These are phyloP conservation scores for Linum tenue DNA, from an alignment of 345 rosid genomes.

Conservation along the genomic window DNA sequence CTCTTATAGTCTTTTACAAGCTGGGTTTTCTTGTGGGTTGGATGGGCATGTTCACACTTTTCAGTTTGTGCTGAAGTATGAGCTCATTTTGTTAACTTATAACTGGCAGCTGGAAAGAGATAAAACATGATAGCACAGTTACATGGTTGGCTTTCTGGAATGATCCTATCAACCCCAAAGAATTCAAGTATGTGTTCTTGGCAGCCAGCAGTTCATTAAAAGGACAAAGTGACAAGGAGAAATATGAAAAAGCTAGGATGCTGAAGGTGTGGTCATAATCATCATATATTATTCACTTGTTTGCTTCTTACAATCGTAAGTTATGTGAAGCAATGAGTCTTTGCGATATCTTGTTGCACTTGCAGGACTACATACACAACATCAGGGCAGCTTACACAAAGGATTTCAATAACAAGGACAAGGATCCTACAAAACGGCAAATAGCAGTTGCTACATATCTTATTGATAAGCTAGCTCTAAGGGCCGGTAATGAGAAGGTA, in stretches of 20 bases:
- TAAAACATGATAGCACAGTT: slow-evolving; percentile 93
- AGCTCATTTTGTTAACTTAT: slow-evolving; percentile 16
- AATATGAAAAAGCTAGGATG: slow-evolving; percentile 96
- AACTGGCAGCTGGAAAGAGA: slow-evolving; percentile 87
- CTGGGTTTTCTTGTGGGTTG: background rate
- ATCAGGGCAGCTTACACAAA: slow-evolving; percentile 83
- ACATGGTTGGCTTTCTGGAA: slow-evolving; percentile 99
- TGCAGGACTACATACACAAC: slow-evolving; percentile 64
- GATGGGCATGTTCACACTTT: background rate
- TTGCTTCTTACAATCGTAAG: background rate
- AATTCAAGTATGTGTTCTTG: slow-evolving; percentile 93
- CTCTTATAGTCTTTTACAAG: slow-evolving; percentile 4
- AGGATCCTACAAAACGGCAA: slow-evolving; percentile 62
- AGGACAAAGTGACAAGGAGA: slow-evolving; percentile 96
- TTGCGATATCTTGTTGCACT: slow-evolving; percentile 25
- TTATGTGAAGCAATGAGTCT: slow-evolving; percentile 2
- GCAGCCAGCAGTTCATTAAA: slow-evolving; percentile 96
- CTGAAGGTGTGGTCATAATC: slow-evolving; percentile 46
- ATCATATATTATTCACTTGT: background rate
- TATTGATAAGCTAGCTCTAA: slow-evolving; percentile 92
- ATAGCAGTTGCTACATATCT: slow-evolving; percentile 98
- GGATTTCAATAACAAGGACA: slow-evolving; percentile 65
- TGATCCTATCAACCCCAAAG: slow-evolving; percentile 87
- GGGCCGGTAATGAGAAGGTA: slow-evolving; percentile 99
- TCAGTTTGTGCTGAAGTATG: slow-evolving; percentile 4